A percentile compares a stretch with the other conserved stretches of the same genome.
Evolutionary conservation across 73 alveolate genomes (phyloP).

Genomic region (Chromera velia): DNA sequence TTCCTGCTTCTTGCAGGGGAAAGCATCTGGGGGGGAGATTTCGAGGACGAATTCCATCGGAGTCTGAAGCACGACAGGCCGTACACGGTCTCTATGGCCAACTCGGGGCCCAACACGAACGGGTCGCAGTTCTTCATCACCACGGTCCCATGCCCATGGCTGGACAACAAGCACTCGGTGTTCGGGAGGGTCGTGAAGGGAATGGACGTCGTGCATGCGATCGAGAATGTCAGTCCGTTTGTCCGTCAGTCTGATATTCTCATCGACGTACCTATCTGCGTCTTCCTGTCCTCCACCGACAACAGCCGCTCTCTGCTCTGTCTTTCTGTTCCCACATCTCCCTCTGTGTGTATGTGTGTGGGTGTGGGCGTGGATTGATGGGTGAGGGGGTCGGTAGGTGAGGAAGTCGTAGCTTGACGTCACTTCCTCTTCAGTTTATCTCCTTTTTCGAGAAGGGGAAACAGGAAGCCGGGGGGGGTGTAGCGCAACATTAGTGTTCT

Average conservation of each 20-base stretch:
- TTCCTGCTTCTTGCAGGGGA: constrained; percentile 16
- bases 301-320: too few species aligned
- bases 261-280: neutral
- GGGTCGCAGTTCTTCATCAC: constrained; percentile 77
- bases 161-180: constrained; percentile 73
- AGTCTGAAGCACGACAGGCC: constrained; percentile 78
- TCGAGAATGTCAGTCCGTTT: too few species aligned
- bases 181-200: constrained; percentile 73
- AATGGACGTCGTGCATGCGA: neutral
- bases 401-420: too few species aligned
- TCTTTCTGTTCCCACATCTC: too few species aligned
- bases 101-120: constrained; percentile 80
- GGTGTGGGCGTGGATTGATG: too few species aligned
- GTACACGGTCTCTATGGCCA: constrained; percentile 73
- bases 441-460: too few species aligned
- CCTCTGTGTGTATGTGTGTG: too few species aligned
- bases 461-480: too few species aligned
- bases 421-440: too few species aligned
- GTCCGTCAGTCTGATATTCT: too few species aligned
- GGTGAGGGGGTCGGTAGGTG: neutral
- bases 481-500: too few species aligned
- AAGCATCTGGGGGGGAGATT: constrained; percentile 72
- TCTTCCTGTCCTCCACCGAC: neutral
- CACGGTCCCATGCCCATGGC: constrained; percentile 61
- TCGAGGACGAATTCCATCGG: constrained; percentile 85